phyloP scores from a whole-genome alignment of 371 early-diverging fungal genomes.

The Sanchytrium tribonematis region DNA sequence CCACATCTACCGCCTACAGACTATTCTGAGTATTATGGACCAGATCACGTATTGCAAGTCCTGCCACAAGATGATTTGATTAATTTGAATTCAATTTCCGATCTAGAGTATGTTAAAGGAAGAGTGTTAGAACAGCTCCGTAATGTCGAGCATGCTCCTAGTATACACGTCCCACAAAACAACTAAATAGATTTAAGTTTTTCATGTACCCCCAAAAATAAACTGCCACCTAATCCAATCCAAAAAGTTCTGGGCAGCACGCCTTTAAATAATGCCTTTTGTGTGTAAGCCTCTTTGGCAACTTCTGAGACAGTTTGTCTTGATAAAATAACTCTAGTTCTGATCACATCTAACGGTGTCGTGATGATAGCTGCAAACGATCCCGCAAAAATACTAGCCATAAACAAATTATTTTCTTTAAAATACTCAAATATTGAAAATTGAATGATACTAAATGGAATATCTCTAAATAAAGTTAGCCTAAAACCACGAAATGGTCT shows the following conservation, averaged over 20 bases:
- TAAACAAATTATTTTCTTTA: constrained; percentile 34
- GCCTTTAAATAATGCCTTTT: constrained; percentile 44
- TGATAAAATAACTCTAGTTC: constrained; percentile 54
- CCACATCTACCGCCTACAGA: constrained; percentile 9
- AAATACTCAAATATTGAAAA: constrained; percentile 78
- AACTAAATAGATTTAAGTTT: too few relatives aligned
- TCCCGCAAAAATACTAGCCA: constrained; percentile 18
- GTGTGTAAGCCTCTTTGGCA: constrained; percentile 1
- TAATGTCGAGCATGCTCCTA: neutral
- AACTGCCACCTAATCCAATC: constrained; percentile 76
- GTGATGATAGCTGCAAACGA: constrained; percentile 58
- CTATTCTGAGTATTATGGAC: constrained; percentile 14
- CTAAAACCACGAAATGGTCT: constrained; percentile 22
- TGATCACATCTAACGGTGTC: constrained; percentile 74
- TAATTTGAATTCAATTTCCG: neutral
- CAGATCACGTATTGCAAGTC: constrained; percentile 6
- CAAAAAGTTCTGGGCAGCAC: constrained; percentile 73
- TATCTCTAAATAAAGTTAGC: constrained; percentile 14
- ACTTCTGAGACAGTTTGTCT: constrained; percentile 4
- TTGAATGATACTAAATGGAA: constrained; percentile 83
- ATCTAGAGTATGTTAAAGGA: neutral
- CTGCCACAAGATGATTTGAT: neutral
- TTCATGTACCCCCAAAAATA: constrained; percentile 84
- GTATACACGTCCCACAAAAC: too few relatives aligned
- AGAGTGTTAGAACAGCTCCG: neutral